A percentile compares a stretch with the other conserved stretches of the same genome.
phyloP scores from a whole-genome alignment of 345 rosid species.

The Populus deltoides region DNA sequence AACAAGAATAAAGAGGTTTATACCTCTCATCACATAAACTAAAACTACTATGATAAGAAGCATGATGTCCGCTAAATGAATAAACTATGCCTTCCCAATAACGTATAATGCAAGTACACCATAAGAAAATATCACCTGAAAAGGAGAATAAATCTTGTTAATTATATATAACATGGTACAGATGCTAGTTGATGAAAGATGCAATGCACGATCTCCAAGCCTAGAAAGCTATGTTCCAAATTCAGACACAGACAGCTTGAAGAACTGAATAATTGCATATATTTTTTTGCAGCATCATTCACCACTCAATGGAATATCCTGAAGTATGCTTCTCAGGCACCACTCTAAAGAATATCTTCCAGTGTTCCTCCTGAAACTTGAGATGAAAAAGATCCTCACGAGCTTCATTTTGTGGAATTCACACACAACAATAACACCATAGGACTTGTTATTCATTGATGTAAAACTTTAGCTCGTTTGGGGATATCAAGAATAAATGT shows the following conservation, averaged over 20 bases:
- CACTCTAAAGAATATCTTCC: too few relatives aligned
- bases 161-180: not conserved
- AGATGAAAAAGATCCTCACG: not conserved
- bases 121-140: slow-evolving; percentile 13
- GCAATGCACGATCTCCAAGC: not conserved
- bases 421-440: not conserved
- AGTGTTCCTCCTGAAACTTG: not conserved
- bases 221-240: not conserved
- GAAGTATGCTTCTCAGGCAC: not conserved
- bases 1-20: slow-evolving; percentile 13
- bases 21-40: not conserved
- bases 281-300: not conserved
- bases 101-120: not conserved
- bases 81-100: not conserved
- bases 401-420: not conserved
- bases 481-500: not conserved
- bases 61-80: not conserved
- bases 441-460: not conserved
- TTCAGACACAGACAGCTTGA: not conserved
- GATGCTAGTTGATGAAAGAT: not conserved
- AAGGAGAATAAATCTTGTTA: not conserved
- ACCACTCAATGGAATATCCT: not conserved
- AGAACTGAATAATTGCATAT: not conserved
- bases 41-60: not conserved
- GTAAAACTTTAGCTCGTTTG: not conserved